phyloP scores from a whole-genome alignment of 2,329 filamentous ascomycete species.

The Chaetomiaceae sp. region DNA sequence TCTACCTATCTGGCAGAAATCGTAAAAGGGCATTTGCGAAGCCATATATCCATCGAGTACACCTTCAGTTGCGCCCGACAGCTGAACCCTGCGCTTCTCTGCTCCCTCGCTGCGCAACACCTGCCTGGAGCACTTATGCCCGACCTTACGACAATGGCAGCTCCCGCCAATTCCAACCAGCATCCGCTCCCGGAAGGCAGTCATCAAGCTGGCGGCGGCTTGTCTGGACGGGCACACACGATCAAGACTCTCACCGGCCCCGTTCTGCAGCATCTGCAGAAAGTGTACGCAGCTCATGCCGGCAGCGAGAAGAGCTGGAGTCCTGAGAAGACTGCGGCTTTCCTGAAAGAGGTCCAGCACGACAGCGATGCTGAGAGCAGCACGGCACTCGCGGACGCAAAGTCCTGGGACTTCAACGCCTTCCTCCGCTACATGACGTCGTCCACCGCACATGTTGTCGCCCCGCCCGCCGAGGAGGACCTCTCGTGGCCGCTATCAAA shows the following conservation, averaged over 20 bases:
- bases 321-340: slow-evolving; percentile 38
- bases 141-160: slow-evolving; percentile 9
- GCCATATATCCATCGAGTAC: no score
- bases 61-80: no score
- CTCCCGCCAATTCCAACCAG: background rate
- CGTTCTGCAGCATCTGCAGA: slow-evolving; percentile 38
- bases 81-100: no score
- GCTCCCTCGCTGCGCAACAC: no score
- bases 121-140: background rate
- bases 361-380: slow-evolving; percentile 30
- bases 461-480: slow-evolving; percentile 38
- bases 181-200: slow-evolving; percentile 26
- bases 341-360: slow-evolving; percentile 42
- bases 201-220: slow-evolving; percentile 44
- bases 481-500: slow-evolving; percentile 76
- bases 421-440: slow-evolving; percentile 55
- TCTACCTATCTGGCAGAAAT: no score
- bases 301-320: slow-evolving; percentile 40
- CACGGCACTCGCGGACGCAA: slow-evolving; percentile 16
- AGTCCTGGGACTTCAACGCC: slow-evolving; percentile 39
- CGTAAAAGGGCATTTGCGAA: no score
- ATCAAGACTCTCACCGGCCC: slow-evolving; percentile 38
- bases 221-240: slow-evolving; percentile 35
- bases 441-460: slow-evolving; percentile 37
- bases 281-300: slow-evolving; percentile 41